Evolutionary conservation across 2,329 filamentous ascomycete species (phyloP).

Genomic region (Sporothrix curviconia): DNA sequence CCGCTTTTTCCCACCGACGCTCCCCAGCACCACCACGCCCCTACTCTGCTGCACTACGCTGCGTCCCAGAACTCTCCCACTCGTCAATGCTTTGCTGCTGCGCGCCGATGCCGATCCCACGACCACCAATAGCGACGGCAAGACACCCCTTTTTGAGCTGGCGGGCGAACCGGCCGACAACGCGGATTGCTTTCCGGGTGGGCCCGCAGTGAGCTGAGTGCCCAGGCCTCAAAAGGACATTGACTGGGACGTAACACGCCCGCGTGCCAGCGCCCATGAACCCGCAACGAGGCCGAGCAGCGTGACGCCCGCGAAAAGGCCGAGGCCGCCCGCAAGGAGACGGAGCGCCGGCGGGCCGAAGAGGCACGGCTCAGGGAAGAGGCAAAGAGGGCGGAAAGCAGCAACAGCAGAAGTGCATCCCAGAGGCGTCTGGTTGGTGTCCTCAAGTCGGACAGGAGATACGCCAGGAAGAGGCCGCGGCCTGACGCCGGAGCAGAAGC

Average conservation of each 20-base stretch:
- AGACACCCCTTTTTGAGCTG: constrained; percentile 79
- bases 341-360: constrained; percentile 64
- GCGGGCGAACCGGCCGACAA: constrained; percentile 77
- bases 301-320: constrained; percentile 64
- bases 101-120: constrained; percentile 73
- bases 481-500: constrained; percentile 79
- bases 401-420: background rate
- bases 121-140: constrained; percentile 64
- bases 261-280: constrained; percentile 66
- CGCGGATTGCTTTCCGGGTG: constrained; percentile 85
- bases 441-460: constrained; percentile 72
- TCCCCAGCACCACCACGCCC: constrained; percentile 58
- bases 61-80: constrained; percentile 68
- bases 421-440: constrained; percentile 48
- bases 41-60: constrained; percentile 79
- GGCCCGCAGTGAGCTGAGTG: constrained; percentile 78
- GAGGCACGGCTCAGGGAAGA: constrained; percentile 65
- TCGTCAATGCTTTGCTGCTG: constrained; percentile 70
- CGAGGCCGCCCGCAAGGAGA: constrained; percentile 61
- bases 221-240: constrained; percentile 45
- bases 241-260: constrained; percentile 69
- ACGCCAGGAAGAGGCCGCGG: constrained; percentile 79
- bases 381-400: constrained; percentile 36
- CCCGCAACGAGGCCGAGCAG: constrained; percentile 62
- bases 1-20: constrained; percentile 65